Percentiles rank a stretch among this genome's conserved stretches.
These are phyloP conservation scores for Pyrrhoderma noxium DNA, from an alignment of 1,284 basidiomycete species.

Conservation along the genomic window DNA sequence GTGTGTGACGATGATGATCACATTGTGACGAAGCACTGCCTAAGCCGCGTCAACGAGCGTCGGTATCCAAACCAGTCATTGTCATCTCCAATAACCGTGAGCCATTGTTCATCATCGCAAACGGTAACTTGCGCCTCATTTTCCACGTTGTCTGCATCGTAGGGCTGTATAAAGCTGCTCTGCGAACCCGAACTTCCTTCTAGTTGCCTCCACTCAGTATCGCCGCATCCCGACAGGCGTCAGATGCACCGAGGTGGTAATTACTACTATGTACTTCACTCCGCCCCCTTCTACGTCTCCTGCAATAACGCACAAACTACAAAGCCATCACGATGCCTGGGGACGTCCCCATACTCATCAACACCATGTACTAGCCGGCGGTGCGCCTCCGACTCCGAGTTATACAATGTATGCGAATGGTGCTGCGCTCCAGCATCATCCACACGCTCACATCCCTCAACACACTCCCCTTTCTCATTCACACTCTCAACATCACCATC, in stretches of 20 bases:
- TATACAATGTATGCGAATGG: constrained; percentile 69
- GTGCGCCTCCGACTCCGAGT: constrained; percentile 58
- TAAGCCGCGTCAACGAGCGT: too few relatives aligned
- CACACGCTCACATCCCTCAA: constrained; percentile 37
- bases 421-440: constrained; percentile 50
- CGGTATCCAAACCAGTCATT: too few relatives aligned
- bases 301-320: constrained; percentile 65
- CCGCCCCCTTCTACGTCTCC: constrained; percentile 68
- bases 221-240: constrained; percentile 1
- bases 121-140: too few relatives aligned
- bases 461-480: constrained; percentile 59
- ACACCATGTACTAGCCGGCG: constrained; percentile 53
- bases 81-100: too few relatives aligned
- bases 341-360: constrained; percentile 38
- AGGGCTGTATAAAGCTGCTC: too few relatives aligned
- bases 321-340: constrained; percentile 64
- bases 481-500: constrained; percentile 56
- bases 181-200: too few relatives aligned
- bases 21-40: too few relatives aligned
- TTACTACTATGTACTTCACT: constrained; percentile 60
- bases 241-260: constrained; percentile 13
- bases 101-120: too few relatives aligned
- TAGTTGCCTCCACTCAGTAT: too few relatives aligned
- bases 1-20: too few relatives aligned
- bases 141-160: too few relatives aligned